Conservation (phyloP, 768 basidiomycete genomes). For the Sarcodon sp. region DNA sequence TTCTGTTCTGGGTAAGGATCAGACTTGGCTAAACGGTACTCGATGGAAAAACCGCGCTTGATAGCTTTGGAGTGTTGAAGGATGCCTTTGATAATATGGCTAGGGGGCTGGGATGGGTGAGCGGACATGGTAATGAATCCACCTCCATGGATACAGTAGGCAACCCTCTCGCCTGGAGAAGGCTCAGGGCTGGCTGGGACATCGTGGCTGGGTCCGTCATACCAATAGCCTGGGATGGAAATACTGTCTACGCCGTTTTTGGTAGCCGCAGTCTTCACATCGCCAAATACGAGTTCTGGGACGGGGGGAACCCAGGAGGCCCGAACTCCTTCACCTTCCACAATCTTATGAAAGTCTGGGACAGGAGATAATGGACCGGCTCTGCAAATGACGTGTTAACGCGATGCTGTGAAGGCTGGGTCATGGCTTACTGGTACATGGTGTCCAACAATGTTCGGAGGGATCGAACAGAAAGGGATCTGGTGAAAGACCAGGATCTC, state of each 20-base stretch:
- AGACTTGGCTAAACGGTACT: conserved; percentile 55
- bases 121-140: conserved; percentile 41
- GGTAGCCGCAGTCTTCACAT: conserved; percentile 8
- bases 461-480: background rate
- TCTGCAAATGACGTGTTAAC: background rate
- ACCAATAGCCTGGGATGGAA: conserved; percentile 13
- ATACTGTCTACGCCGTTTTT: conserved; percentile 5
- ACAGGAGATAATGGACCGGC: background rate
- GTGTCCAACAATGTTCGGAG: background rate
- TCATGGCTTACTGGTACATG: background rate
- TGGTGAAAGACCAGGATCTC: background rate
- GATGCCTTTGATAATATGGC: conserved; percentile 31
- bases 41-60: conserved; percentile 44
- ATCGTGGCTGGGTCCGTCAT: conserved; percentile 5
- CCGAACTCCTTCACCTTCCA: conserved; percentile 2
- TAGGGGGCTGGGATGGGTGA: conserved; percentile 36
- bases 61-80: conserved; percentile 30
- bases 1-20: conserved; percentile 24
- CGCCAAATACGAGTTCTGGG: conserved; percentile 10
- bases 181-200: background rate
- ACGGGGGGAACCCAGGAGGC: conserved; percentile 6
- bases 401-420: no score
- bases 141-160: conserved; percentile 20
- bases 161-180: conserved; percentile 9
- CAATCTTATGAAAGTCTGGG: conserved; percentile 2